Evolutionary conservation across 2,329 filamentous ascomycete genomes (phyloP).

Genomic region (Tolypocladium endophyticum): DNA sequence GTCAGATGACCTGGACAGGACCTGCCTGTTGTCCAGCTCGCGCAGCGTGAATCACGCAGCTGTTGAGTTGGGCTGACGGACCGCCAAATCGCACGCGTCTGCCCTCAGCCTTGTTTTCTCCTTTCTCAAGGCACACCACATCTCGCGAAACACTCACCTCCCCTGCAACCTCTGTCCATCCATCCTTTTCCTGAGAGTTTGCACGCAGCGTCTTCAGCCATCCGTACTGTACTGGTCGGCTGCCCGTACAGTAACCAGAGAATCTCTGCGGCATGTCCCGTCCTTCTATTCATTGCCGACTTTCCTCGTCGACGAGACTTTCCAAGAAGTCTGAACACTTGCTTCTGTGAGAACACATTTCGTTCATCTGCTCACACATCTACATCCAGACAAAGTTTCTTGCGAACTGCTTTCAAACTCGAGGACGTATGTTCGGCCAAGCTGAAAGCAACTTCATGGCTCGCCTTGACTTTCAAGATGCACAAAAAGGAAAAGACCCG

Average conservation of each 20-base stretch:
- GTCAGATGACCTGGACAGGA: not conserved
- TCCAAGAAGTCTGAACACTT: too few relatives aligned
- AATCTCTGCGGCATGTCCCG: not conserved
- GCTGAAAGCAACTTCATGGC: not conserved
- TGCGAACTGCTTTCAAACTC: not conserved
- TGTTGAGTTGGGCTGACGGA: not conserved
- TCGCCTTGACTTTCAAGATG: not conserved
- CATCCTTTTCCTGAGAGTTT: not conserved
- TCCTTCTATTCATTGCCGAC: not conserved
- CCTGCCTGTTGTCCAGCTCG: not conserved
- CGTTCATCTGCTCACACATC: not conserved
- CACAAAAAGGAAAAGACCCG: conserved; percentile 8
- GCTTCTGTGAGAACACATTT: not conserved
- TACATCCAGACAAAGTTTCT: not conserved
- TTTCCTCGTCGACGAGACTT: too few relatives aligned
- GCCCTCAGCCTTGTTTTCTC: not conserved
- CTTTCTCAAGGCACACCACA: not conserved
- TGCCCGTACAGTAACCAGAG: not conserved
- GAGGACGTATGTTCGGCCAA: not conserved
- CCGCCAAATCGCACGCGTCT: not conserved
- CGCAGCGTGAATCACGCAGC: not conserved
- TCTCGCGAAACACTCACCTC: not conserved
- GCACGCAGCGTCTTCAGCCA: not conserved
- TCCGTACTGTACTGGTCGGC: not conserved
- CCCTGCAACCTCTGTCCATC: not conserved